Evolutionary conservation across 179 eudicot genomes (phyloP), one percentile per base, ranked within the genome.

Genomic region (Spergularia azorica): DNA sequence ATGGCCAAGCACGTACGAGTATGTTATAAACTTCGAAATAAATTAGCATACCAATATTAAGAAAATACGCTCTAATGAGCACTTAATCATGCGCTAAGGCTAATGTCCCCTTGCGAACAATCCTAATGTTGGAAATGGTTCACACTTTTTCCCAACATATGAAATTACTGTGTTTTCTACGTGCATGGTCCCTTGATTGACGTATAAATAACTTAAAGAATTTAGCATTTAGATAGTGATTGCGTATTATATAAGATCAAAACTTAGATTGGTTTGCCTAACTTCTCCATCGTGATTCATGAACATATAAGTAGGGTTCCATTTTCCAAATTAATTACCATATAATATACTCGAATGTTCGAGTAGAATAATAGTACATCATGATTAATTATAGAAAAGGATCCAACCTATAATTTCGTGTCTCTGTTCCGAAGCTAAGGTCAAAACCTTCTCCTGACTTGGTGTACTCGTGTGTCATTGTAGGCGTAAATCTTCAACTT

Each of bases 111-210:
- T 70, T 26, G 15, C 41, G n/a, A 64, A 75, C 75, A 72, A 60
- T 46, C 80, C 72, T 59, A 62, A 67, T 79, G 85, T 79, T 76
- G 83, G 83, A 72, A 62, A 62, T 26, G 67, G 78, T 76, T 68
- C 21, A 52, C 58, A 61, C 85, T 83, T 83, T 83, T 51, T 5
- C 80, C 75, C 74, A 72, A 83, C 85, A 79, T 38, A 16, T 43
- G 39, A 52, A 39, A 67, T 67, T 74, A 70, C 71, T 55, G 52
- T 65, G 60, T 77, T 63, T 68, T 73, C 58, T 73, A 14, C 55
- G 74, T 70, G 48, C 14, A 51, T 70, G 79, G 46, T 48, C 79
- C 78, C 63, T 17, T 46, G 5, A 46, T 66, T 21, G 21, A 73
- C 72, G 26, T 17, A n/a, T 74, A 46, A 36, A 41, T 51, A 50